Evolutionary conservation across 139 green algal species (phyloP).

Genomic region (Marvania coccoides): DNA sequence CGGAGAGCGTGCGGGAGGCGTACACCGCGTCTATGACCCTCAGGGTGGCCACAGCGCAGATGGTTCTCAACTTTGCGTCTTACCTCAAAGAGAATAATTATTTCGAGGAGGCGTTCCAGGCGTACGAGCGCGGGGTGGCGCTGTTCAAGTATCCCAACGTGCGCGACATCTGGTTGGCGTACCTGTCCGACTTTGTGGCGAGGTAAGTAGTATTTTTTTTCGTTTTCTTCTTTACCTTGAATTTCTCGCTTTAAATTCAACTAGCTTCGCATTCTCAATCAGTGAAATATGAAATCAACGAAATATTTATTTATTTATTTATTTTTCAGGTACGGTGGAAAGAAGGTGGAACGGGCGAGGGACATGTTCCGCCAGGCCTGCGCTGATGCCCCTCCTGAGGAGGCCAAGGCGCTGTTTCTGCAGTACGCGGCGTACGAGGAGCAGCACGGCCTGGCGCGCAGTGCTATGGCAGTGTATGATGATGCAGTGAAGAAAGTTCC

Average conservation of each 20-base stretch:
- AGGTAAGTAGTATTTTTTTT: too few relatives aligned
- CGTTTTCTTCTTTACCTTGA: too few relatives aligned
- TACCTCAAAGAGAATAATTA: slow-evolving; percentile 88
- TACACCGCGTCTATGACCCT: slow-evolving; percentile 90
- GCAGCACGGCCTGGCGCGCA: slow-evolving; percentile 77
- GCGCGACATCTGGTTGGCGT: slow-evolving; percentile 89
- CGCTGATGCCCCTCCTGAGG: slow-evolving; percentile 32
- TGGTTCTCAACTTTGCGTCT: slow-evolving; percentile 91
- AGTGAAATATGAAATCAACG: too few relatives aligned
- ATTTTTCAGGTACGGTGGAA: slow-evolving; percentile 76
- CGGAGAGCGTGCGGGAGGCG: slow-evolving; percentile 63
- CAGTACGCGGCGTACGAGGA: slow-evolving; percentile 89
- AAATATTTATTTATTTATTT: too few relatives aligned
- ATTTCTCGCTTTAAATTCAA: too few relatives aligned
- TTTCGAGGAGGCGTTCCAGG: slow-evolving; percentile 90
- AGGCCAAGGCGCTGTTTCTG: slow-evolving; percentile 67
- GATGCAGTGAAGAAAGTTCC: slow-evolving; percentile 62
- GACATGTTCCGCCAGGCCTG: slow-evolving; percentile 95
- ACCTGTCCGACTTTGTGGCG: slow-evolving; percentile 78
- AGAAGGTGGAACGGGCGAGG: slow-evolving; percentile 88
- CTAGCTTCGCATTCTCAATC: too few relatives aligned
- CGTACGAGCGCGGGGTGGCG: slow-evolving; percentile 87
- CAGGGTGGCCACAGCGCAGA: slow-evolving; percentile 92
- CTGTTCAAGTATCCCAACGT: slow-evolving; percentile 97
- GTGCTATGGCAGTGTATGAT: slow-evolving; percentile 87